phyloP scores from a whole-genome alignment of 2,329 filamentous ascomycete genomes.

The Pyrenophora seminiperda region DNA sequence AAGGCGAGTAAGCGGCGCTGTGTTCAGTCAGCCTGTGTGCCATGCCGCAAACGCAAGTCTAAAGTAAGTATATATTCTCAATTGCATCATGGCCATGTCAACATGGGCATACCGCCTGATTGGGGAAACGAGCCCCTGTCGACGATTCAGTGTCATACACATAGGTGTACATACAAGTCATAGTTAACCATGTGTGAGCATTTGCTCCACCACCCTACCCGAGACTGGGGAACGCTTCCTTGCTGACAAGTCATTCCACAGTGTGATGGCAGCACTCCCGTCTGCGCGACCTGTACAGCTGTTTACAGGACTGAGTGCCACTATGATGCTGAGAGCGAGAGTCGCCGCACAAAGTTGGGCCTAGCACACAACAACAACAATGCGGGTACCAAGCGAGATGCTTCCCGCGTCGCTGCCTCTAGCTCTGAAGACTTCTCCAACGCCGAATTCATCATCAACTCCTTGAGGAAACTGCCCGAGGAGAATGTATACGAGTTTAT shows the following conservation, averaged over 20 bases:
- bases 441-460: conserved; percentile 50
- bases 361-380: conserved; percentile 25
- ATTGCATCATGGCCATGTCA: neutral
- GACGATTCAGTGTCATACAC: conserved; percentile 14
- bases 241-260: conserved; percentile 33
- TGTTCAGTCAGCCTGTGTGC: conserved; percentile 52
- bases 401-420: conserved; percentile 20
- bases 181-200: neutral
- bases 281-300: conserved; percentile 57
- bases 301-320: conserved; percentile 58
- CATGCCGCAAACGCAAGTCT: conserved; percentile 58
- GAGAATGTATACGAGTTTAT: conserved; percentile 51
- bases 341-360: conserved; percentile 50
- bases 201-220: conserved; percentile 1
- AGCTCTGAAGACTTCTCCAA: conserved; percentile 20
- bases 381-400: conserved; percentile 40
- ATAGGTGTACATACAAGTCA: neutral
- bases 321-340: conserved; percentile 58
- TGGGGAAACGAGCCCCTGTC: conserved; percentile 26
- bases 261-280: conserved; percentile 57
- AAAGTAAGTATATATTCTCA: conserved; percentile 46
- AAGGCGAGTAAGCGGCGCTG: conserved; percentile 44
- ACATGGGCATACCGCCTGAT: conserved; percentile 7
- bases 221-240: neutral
- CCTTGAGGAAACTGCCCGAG: conserved; percentile 53